A percentile compares a stretch with the other conserved stretches of the same genome.
phyloP scores from a whole-genome alignment of 1,139 yeast genomes.

The Chernovozyma aurita region DNA sequence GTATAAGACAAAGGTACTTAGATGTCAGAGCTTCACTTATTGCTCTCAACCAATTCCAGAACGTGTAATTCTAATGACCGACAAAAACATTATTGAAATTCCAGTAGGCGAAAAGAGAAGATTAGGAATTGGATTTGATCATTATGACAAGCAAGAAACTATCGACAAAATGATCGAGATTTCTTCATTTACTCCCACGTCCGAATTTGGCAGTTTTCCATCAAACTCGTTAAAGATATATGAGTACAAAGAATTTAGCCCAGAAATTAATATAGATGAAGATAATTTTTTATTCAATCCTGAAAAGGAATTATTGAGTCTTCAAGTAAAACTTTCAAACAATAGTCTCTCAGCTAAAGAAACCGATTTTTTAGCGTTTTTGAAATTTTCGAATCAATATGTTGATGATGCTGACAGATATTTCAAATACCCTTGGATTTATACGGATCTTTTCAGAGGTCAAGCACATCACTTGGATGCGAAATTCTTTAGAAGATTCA shows the following conservation, averaged over 20 bases:
- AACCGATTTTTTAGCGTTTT: constrained; percentile 23
- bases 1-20: constrained; percentile 27
- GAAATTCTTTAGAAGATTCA: constrained; percentile 42
- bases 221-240: constrained; percentile 9
- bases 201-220: constrained; percentile 3
- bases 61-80: constrained; percentile 23
- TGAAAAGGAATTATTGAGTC: constrained; percentile 22
- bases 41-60: constrained; percentile 30
- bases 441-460: constrained; percentile 35
- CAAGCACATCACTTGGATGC: constrained; percentile 44
- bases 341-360: constrained; percentile 17
- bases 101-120: constrained; percentile 28
- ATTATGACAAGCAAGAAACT: constrained; percentile 7
- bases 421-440: constrained; percentile 46
- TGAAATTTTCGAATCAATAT: constrained; percentile 24
- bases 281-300: constrained; percentile 33
- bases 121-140: constrained; percentile 12
- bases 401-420: constrained; percentile 31
- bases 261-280: background rate
- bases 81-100: constrained; percentile 22
- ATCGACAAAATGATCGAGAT: constrained; percentile 10
- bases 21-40: constrained; percentile 34
- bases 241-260: constrained; percentile 9
- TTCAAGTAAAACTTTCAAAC: constrained; percentile 17
- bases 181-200: constrained; percentile 1